Evolutionary conservation across 2,329 filamentous ascomycete genomes (phyloP).

Genomic region (Trichoderma brevicompactum): DNA sequence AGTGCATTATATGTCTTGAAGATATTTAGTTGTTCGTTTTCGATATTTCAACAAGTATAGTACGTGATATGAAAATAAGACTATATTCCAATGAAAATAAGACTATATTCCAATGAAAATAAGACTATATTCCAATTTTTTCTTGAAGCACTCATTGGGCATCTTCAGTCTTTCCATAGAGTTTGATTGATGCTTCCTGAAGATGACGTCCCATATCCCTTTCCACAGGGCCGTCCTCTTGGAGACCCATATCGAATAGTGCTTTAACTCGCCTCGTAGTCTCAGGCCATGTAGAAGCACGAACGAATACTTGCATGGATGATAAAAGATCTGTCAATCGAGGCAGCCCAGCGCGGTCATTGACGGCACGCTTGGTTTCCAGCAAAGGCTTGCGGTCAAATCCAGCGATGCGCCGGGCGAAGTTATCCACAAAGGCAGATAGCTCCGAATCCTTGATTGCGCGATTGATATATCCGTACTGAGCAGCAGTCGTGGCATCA

Average conservation of each 20-base stretch:
- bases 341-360: slow-evolving; percentile 7
- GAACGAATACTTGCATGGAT: background rate
- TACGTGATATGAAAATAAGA: too few species aligned
- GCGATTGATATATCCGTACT: slow-evolving; percentile 14
- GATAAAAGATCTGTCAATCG: background rate
- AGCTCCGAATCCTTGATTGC: slow-evolving; percentile 4
- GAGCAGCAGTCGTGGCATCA: slow-evolving; percentile 16
- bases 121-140: too few species aligned
- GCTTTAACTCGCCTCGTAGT: background rate
- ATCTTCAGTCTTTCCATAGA: slow-evolving; percentile 16
- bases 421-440: slow-evolving; percentile 6
- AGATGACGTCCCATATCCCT: background rate
- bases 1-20: too few species aligned
- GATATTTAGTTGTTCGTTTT: too few species aligned
- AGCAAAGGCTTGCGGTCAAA: slow-evolving; percentile 10
- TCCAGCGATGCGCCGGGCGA: background rate
- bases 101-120: too few species aligned
- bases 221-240: background rate
- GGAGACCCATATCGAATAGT: slow-evolving; percentile 1
- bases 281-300: background rate
- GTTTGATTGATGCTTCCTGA: background rate
- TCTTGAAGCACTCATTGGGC: background rate
- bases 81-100: background rate
- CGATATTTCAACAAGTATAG: too few species aligned
- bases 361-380: slow-evolving; percentile 11